Evolutionary conservation across 2,329 filamentous ascomycete genomes (phyloP), one percentile per base, ranked within the genome.

Genomic region (Fusarium sp.): DNA sequence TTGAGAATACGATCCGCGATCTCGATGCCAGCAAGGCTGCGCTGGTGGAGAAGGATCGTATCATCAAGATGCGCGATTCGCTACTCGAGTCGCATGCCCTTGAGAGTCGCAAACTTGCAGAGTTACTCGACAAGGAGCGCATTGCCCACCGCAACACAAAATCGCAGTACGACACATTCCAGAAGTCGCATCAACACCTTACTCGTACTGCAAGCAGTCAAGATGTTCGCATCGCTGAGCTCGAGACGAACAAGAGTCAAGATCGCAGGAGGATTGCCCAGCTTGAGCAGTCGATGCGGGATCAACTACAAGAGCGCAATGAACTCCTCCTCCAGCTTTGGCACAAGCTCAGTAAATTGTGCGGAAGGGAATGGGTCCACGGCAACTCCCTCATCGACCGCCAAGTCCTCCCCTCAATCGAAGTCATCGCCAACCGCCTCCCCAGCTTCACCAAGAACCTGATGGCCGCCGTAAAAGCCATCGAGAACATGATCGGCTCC

Each of bases 371-470:
- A 79, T 99, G 96, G 96, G 90, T 93, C 9, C 93, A 97, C 81
- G 91, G 92, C 78, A 95, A 98, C 81, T 93, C 92, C 64, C 89
- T 97, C 30, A 93, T 98, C 79, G 96, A 96, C 77, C 94, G 95
- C 25, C 93, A 96, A 67, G 90, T 89, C 3, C 85, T 97, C 11
- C 94, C 95, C 1, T 94, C 93, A 18, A 87, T 97, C 38, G 96
- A 98, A 78, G 91, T 95, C 19, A 93, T 99, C 69, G 91, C 92
- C 2, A 95, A 92, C 56, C 94, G 96, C 83, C 87, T 98, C 9
- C 92, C 93, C 0, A 94, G 93, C 3, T 98, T 98, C 83, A 94
- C 93, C 79, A 94, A 95, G 81, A 98, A 98, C 80, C 88, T 99
- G 32, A 83, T 98, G 47, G 90, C 92, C 2, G 96, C 96, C 0